Evolutionary conservation across 2,329 filamentous ascomycete species (phyloP), one percentile per base, ranked within the genome.

Genomic region (Tolypocladium cylindrosporum): DNA sequence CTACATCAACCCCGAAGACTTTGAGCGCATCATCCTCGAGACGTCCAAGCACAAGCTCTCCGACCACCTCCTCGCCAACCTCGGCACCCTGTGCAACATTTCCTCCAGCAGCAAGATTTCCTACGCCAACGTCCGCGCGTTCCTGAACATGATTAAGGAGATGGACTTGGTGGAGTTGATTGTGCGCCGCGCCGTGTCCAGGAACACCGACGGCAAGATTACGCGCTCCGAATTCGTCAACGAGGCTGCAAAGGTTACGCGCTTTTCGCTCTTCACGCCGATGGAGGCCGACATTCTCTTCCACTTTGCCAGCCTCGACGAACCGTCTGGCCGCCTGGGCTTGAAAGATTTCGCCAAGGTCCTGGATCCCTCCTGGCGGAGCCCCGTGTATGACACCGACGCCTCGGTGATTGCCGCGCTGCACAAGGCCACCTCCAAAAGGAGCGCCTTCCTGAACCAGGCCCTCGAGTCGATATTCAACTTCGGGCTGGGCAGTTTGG

Each of bases 221-320:
- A 97, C 93, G 5, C 85, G 91, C 56, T 83, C 91, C 50, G 94
- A 97, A 68, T 99, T 99, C 75, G 77, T 97, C 62, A 93, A 96
- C 73, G 92, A 97, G 77, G 93, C 94, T 13, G 88, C 93, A 51
- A 87, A 87, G 63, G 86, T 94, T 68, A 96, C 93, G 31, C 87
- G 94, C 62, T 99, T 97, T 79, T 95, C 92, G 14, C 84, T 95
- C 41, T 97, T 97, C 75, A 97, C 94, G 0, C 94, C 94, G 14
- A 97, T 97, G 91, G 94, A 99, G 75, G 92, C 93, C 45, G 94
- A 99, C 69, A 96, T 99, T 62, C 84, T 99, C 45, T 99, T 99
- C 80, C 94, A 97, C 77, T 99, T 99, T 73, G 94, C 94, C 60
- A 90, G 92, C 61, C 81, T 97, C 57, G 91, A 97, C 69, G 88